phyloP scores from a whole-genome alignment of 306 rosid genomes.

The Pyrus communis region DNA sequence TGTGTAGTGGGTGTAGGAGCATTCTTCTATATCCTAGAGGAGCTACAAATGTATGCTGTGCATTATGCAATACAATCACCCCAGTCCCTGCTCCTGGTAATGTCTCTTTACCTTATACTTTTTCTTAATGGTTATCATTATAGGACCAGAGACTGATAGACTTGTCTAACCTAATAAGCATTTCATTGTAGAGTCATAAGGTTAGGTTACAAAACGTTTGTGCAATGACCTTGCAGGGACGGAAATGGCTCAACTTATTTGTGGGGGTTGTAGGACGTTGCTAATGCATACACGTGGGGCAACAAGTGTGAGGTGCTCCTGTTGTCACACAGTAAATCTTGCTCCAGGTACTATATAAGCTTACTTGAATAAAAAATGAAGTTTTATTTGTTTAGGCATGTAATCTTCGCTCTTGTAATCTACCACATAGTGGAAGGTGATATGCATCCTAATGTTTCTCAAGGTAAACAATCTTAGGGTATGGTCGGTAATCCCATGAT shows the following conservation, averaged over 20 bases:
- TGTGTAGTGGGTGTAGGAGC: slow-evolving; percentile 92
- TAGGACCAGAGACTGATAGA: background rate
- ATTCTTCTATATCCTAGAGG: slow-evolving; percentile 88
- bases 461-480: background rate
- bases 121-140: background rate
- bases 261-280: slow-evolving; percentile 96
- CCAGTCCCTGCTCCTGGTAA: slow-evolving; percentile 87
- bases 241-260: slow-evolving; percentile 88
- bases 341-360: slow-evolving; percentile 58
- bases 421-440: background rate
- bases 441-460: background rate
- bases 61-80: slow-evolving; percentile 73
- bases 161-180: background rate
- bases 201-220: background rate
- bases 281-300: slow-evolving; percentile 87
- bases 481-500: background rate
- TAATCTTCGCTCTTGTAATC: background rate
- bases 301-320: slow-evolving; percentile 93
- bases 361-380: background rate
- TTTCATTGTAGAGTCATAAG: background rate
- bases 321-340: slow-evolving; percentile 85
- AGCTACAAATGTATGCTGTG: slow-evolving; percentile 93
- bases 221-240: slow-evolving; percentile 45
- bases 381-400: background rate
- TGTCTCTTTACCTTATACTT: background rate